Evolutionary conservation across 148 eudicot genomes (phyloP).

Genomic region (Rhododendron henanense): DNA sequence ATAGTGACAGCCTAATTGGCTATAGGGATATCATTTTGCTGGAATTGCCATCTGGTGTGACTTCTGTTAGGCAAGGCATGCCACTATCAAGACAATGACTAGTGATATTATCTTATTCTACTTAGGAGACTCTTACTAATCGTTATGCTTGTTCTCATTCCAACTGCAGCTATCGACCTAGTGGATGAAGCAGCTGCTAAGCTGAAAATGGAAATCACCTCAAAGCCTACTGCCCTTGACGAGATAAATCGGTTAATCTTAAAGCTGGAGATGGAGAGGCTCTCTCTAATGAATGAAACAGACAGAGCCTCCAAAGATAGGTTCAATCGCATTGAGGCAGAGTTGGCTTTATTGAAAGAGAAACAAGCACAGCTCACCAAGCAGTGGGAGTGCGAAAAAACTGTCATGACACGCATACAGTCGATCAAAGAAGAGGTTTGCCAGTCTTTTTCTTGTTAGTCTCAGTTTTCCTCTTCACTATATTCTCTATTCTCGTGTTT

Average conservation of each 20-base stretch:
- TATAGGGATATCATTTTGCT: neutral
- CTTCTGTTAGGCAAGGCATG: neutral
- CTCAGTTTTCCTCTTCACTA: neutral
- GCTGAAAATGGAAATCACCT: conserved; percentile 95
- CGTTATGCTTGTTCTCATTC: neutral
- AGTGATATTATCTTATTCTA: neutral
- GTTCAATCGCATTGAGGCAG: conserved; percentile 77
- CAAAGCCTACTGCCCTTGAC: conserved; percentile 93
- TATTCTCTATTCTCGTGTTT: neutral
- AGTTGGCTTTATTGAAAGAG: conserved; percentile 64
- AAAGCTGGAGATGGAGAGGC: conserved; percentile 92
- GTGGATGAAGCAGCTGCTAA: conserved; percentile 95
- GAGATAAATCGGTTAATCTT: conserved; percentile 82
- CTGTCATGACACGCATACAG: conserved; percentile 82
- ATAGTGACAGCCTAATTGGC: neutral
- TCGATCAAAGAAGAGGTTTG: conserved; percentile 93
- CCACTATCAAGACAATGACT: neutral
- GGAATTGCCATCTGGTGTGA: neutral
- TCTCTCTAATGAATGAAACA: conserved; percentile 82
- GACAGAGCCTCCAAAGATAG: conserved; percentile 90
- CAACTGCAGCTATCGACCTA: conserved; percentile 62
- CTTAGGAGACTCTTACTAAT: neutral
- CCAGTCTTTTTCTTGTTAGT: neutral
- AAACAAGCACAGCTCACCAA: conserved; percentile 68
- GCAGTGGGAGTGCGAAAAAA: conserved; percentile 94